A percentile compares a stretch with the other conserved stretches of the same genome.
Conservation (phyloP, 805 yeast genomes). For the Sugiyamaella valdiviana region DNA sequence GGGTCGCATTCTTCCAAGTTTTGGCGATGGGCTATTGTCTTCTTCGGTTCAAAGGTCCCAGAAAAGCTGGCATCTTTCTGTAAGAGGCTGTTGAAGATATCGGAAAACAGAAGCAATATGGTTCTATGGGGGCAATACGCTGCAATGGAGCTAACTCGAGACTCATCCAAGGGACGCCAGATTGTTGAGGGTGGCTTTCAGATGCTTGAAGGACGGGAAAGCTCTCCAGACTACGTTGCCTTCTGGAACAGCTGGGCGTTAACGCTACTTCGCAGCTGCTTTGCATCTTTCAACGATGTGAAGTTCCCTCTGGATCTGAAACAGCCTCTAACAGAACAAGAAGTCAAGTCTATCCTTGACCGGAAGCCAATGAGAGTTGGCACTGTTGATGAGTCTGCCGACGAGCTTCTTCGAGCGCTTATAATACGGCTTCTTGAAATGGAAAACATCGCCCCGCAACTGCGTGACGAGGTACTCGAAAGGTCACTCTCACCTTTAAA, state of each 20-base stretch:
- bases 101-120: background rate
- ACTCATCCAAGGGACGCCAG: background rate
- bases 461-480: background rate
- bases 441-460: background rate
- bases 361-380: background rate
- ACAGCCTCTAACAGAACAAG: background rate
- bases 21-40: background rate
- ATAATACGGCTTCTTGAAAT: background rate
- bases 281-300: background rate
- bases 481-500: background rate
- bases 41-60: background rate
- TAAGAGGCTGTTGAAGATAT: background rate
- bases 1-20: background rate
- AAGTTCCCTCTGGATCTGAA: background rate
- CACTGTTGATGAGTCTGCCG: background rate
- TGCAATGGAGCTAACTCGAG: background rate
- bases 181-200: background rate
- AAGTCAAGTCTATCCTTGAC: background rate
- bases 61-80: background rate
- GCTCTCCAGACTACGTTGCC: background rate
- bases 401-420: background rate
- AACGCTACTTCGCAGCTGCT: background rate
- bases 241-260: background rate
- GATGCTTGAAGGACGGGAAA: background rate
- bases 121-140: conserved; percentile 1